A percentile compares a stretch with the other conserved stretches of the same genome.
Conservation (phyloP, 2,329 filamentous ascomycete genomes). For the Penicillium hesseltinei region DNA sequence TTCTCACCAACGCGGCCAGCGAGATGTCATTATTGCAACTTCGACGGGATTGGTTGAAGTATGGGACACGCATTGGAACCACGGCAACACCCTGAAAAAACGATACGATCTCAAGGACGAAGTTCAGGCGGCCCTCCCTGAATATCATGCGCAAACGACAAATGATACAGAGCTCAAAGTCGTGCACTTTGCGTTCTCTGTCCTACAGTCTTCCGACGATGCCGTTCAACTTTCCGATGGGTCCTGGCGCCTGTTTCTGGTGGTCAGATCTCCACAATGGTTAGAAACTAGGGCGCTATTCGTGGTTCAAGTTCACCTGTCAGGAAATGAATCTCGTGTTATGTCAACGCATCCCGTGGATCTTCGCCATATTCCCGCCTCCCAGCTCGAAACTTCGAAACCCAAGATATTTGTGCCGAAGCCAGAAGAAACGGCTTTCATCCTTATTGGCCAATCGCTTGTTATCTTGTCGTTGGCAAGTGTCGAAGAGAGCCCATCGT, state of each 20-base stretch:
- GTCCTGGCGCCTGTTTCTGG: conserved; percentile 56
- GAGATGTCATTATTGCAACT: conserved; percentile 78
- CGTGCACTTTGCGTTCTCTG: conserved; percentile 71
- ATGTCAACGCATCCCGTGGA: conserved; percentile 67
- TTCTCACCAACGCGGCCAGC: conserved; percentile 72
- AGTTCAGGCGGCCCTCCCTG: conserved; percentile 62
- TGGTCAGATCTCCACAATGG: conserved; percentile 58
- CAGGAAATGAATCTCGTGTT: conserved; percentile 54
- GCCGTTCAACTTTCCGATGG: conserved; percentile 51
- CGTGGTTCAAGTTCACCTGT: conserved; percentile 69
- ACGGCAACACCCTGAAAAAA: conserved; percentile 71
- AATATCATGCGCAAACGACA: conserved; percentile 52
- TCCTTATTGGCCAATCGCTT: conserved; percentile 75
- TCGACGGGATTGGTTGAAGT: conserved; percentile 73
- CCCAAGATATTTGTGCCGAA: conserved; percentile 75
- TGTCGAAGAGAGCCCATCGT: conserved; percentile 68
- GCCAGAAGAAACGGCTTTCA: conserved; percentile 75
- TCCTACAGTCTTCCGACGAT: conserved; percentile 18
- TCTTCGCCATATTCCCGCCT: conserved; percentile 58
- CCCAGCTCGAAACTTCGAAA: conserved; percentile 39
- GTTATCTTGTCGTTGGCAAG: conserved; percentile 72
- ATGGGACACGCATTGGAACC: conserved; percentile 87
- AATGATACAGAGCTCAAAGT: conserved; percentile 65
- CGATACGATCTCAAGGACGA: conserved; percentile 69
- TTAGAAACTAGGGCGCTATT: conserved; percentile 61